phyloP scores from a whole-genome alignment of 202 grass and related monocot species.

The Sporobolus alterniflorus region DNA sequence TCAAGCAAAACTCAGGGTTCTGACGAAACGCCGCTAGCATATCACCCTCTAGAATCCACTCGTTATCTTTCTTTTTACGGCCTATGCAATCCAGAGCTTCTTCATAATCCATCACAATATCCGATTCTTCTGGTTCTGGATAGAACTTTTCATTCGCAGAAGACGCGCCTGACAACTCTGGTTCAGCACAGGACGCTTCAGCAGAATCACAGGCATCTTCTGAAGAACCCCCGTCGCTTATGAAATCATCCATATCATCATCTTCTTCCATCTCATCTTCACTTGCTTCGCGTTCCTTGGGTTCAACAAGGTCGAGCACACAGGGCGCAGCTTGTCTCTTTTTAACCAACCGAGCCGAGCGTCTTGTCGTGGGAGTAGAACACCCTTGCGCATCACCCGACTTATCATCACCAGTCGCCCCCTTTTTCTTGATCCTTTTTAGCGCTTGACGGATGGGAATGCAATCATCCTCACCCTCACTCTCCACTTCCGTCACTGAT shows the following conservation, averaged over 20 bases:
- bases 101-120: conserved; percentile 37
- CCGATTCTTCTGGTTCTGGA: conserved; percentile 28
- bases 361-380: conserved; percentile 32
- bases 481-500: conserved; percentile 27
- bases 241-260: conserved; percentile 63
- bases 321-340: background rate
- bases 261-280: conserved; percentile 49
- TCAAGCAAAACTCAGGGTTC: conserved; percentile 59
- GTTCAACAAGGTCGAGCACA: conserved; percentile 38
- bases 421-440: conserved; percentile 14
- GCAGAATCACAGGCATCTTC: conserved; percentile 24
- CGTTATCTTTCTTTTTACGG: conserved; percentile 39
- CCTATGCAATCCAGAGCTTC: conserved; percentile 49
- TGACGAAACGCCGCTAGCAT: conserved; percentile 67
- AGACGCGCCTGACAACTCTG: conserved; percentile 15
- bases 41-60: conserved; percentile 63
- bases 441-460: conserved; percentile 43
- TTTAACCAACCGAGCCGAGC: conserved; percentile 41
- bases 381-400: background rate
- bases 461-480: conserved; percentile 26
- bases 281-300: conserved; percentile 44
- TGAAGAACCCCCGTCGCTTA: conserved; percentile 42
- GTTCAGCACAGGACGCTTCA: conserved; percentile 22
- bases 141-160: conserved; percentile 12
- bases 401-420: background rate